Evolutionary conservation across 2,329 filamentous ascomycete genomes (phyloP), one percentile per base, ranked within the genome.

Genomic region (Fusarium sp.): DNA sequence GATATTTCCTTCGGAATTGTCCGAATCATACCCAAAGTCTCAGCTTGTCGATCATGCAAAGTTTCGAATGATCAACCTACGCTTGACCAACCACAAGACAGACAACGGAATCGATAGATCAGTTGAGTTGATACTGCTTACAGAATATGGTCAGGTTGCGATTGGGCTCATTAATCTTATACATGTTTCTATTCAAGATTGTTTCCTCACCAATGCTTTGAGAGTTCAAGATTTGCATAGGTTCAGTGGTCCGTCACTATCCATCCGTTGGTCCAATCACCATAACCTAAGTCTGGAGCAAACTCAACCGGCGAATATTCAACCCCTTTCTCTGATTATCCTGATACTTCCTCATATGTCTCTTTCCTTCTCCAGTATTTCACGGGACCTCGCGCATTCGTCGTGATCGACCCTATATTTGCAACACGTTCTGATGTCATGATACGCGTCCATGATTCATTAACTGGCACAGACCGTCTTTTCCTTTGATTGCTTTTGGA

Each of bases 371-470:
- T 20, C 29, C 35, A 58, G 42, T 35, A 33, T 62, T 50, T 62
- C 68, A 72, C 65, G 55, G 36, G 68, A 72, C 18, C 49, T 66
- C 58, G 44, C 47, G 41, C 15, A 52, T 38, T 49, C 17, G 45
- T 63, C 61, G 41, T 49, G 54, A 22, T 29, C 29, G 18, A 15
- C 17, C 12, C 22, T 17, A 45, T 22, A 36, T 29, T n/a, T 41
- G 22, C 39, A 29, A 59, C 39, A 52, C 50, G 64, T 53, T 44
- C n/a, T 42, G 55, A 70, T 70, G 61, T 72, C 58, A 72, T 72
- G 47, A 38, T 54, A 39, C 53, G 38, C 58, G 58, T n/a, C 41
- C 31, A 74, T 74, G 71, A 74, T 65, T 72, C 71, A 72, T 72
- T 10, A 50, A 20, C n/a, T 64, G 31, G 47, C 47, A 59, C 27